Evolutionary conservation across 495 filamentous ascomycete genomes (phyloP).

Genomic region (Extremus antarcticus): DNA sequence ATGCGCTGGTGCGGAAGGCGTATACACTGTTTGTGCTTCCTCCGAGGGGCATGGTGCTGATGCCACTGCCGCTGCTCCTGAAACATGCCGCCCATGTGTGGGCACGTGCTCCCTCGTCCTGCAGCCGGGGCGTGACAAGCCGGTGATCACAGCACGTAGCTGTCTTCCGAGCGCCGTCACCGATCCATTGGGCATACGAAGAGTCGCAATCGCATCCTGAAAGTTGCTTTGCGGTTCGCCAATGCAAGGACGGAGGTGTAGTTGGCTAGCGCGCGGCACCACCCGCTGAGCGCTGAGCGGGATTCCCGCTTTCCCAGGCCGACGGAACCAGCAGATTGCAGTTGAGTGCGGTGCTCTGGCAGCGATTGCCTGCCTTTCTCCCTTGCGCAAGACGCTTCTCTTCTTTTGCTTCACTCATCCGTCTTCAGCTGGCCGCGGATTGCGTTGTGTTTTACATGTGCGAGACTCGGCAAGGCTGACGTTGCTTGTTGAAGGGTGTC

Average conservation of each 20-base stretch:
- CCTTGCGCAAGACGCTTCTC: not conserved
- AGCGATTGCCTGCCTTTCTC: not conserved
- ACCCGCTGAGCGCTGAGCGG: too few relatives aligned
- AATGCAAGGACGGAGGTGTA: not conserved
- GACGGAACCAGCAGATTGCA: not conserved
- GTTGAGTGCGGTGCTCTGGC: not conserved
- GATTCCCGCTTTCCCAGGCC: not conserved
- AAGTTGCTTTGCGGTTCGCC: not conserved
- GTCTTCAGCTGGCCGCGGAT: too few relatives aligned
- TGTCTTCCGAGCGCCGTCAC: constrained; percentile 20
- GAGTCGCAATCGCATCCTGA: not conserved
- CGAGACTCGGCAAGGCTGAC: too few relatives aligned
- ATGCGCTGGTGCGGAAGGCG: not conserved
- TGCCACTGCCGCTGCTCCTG: not conserved
- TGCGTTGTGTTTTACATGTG: too few relatives aligned
- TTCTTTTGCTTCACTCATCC: not conserved
- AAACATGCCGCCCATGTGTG: not conserved
- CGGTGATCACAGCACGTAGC: constrained; percentile 9
- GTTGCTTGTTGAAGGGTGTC: not conserved
- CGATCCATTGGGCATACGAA: constrained; percentile 15
- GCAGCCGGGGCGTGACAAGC: not conserved
- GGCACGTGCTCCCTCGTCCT: too few relatives aligned
- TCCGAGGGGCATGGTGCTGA: not conserved
- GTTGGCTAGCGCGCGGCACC: not conserved
- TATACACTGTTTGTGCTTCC: not conserved